Conservation (phyloP, 768 basidiomycete genomes). For the Antrodiella citrinella region DNA sequence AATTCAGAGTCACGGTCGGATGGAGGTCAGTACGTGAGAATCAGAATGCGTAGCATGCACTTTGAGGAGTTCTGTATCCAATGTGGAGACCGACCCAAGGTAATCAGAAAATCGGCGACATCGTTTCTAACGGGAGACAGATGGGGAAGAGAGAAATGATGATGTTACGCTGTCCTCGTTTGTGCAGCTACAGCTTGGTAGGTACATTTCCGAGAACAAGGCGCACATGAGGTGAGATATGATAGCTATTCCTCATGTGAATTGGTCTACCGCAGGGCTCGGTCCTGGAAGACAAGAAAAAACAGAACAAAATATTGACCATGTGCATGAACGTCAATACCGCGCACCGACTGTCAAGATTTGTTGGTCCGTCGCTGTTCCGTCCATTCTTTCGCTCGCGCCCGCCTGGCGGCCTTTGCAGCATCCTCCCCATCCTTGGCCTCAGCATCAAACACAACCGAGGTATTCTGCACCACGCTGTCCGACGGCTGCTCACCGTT, state of each 20-base stretch:
- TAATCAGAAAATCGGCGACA: no score
- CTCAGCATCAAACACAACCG: background rate
- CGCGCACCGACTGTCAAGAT: background rate
- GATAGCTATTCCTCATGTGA: no score
- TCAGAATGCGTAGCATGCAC: no score
- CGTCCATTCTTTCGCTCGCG: constrained; percentile 51
- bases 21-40: no score
- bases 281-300: background rate
- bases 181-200: background rate
- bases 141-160: no score
- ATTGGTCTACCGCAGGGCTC: background rate
- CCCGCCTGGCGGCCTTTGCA: constrained; percentile 41
- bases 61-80: no score
- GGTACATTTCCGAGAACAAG: background rate
- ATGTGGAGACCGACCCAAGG: no score
- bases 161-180: no score
- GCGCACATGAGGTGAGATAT: background rate
- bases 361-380: constrained; percentile 36
- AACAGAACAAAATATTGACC: no score
- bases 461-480: constrained; percentile 1
- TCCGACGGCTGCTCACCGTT: constrained; percentile 6
- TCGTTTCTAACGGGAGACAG: no score
- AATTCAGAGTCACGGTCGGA: no score
- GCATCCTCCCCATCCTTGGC: constrained; percentile 16
- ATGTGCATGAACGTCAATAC: no score